Conservation (phyloP, 805 yeast species). For the Lipomyces spencermartinsiae region DNA sequence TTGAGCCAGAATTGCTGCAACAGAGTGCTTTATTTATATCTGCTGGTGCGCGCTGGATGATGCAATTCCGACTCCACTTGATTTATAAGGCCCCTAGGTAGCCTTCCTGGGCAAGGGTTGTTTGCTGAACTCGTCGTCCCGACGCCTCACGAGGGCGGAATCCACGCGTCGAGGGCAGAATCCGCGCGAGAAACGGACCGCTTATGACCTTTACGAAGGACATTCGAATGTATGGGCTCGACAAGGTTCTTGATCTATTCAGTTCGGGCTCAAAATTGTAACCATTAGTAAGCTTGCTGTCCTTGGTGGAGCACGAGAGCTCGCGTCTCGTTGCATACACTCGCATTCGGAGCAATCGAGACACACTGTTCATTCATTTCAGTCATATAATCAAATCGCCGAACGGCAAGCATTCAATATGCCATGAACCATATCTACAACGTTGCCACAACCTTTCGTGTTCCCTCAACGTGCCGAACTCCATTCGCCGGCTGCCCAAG, state of each 20-base stretch:
- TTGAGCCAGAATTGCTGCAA: neutral
- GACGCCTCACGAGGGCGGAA: neutral
- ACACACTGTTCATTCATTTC: no score
- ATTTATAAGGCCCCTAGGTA: neutral
- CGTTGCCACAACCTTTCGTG: neutral
- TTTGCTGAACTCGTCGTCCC: neutral
- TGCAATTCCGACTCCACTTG: neutral
- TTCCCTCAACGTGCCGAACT: neutral
- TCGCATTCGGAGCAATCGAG: neutral
- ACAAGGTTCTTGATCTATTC: no score
- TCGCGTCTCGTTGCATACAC: no score
- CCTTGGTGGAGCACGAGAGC: no score
- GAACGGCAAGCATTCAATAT: neutral
- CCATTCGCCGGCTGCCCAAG: neutral
- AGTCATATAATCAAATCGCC: neutral
- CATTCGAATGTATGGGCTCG: no score
- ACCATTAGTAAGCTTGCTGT: no score
- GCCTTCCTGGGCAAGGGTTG: neutral
- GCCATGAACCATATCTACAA: neutral
- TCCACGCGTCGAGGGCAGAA: neutral
- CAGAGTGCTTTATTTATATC: neutral
- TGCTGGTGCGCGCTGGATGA: neutral
- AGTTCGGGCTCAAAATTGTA: no score
- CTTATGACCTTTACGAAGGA: no score
- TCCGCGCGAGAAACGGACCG: no score